Evolutionary conservation across 2,329 filamentous ascomycete species (phyloP), one percentile per base, ranked within the genome.

Genomic region (Aspergillus brunneoviolaceus): DNA sequence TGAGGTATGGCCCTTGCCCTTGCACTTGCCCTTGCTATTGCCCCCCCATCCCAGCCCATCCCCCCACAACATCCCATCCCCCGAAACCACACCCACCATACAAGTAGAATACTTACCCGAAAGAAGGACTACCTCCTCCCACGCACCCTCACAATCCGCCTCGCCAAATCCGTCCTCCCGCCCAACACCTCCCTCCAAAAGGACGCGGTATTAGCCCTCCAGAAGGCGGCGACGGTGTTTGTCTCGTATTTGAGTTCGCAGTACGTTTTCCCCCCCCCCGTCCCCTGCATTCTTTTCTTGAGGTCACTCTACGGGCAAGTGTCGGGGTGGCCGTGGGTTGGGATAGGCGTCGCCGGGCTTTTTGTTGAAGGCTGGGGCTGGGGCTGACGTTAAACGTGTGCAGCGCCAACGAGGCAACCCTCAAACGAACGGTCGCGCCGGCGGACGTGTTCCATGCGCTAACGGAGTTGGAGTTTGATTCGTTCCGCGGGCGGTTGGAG

Each of bases 141-240:
- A 19, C 85, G 85, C 62, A 84, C 85, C 5, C 82, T 87, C 70
- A 83, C 87, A 27, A 80, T 84, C 57, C 82, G 86, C 27, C 81
- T 88, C 21, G 84, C 85, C 12, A 87, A 87, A 73, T 83, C 85
- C 58, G 85, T 87, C 6, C 78, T 88, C 3, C 86, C 86, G 1
- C 79, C 86, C 4, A 88, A 88, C 71, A 88, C 86, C 16, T 82
- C 84, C 51, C 85, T 89, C 47, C 84, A 87, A 67, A 87, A 87
- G 74, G 86, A 89, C 75, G 86, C 86, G 11, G 75, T 88, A 4
- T 75, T 87, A 16, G 86, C 86, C 7, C 82, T 89, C 62, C 84
- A 85, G 54, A 88, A 88, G 70, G 85, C 84, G 62, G 86, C 86
- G 29, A 88, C 86, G 4, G 86, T 89, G 4, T 89, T 89, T 72